Conservation (phyloP, 2,329 filamentous ascomycete species). For the Alternaria novae-zelandiae region DNA sequence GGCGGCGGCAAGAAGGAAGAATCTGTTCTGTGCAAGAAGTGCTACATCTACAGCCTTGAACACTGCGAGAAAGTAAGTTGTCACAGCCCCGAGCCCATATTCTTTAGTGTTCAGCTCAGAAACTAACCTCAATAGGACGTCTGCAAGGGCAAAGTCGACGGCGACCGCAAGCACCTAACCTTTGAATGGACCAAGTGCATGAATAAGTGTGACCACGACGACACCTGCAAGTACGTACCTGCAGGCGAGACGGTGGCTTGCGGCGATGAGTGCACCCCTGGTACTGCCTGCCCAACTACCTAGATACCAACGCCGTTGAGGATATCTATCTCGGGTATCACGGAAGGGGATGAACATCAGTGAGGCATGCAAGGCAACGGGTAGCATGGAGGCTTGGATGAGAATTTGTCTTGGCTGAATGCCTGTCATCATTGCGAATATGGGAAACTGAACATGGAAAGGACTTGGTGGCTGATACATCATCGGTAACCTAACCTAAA, state of each 20-base stretch:
- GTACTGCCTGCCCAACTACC: too few relatives aligned
- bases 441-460: neutral
- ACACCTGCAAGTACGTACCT: neutral
- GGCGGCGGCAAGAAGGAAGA: neutral
- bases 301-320: too few relatives aligned
- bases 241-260: neutral
- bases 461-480: neutral
- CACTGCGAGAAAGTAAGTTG: neutral
- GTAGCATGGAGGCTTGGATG: neutral
- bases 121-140: neutral
- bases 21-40: neutral
- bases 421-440: neutral
- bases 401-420: neutral
- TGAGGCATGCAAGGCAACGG: neutral
- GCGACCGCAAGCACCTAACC: too few relatives aligned
- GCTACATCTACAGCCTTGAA: neutral
- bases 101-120: neutral
- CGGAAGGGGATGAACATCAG: neutral
- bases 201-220: fast-evolving
- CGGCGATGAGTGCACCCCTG: neutral
- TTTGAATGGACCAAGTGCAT: neutral
- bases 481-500: neutral
- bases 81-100: too few relatives aligned
- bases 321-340: neutral
- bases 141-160: neutral